Evolutionary conservation across 2,329 filamentous ascomycete species (phyloP), one percentile per base, ranked within the genome.

Genomic region (Fusarium fujikuroi): DNA sequence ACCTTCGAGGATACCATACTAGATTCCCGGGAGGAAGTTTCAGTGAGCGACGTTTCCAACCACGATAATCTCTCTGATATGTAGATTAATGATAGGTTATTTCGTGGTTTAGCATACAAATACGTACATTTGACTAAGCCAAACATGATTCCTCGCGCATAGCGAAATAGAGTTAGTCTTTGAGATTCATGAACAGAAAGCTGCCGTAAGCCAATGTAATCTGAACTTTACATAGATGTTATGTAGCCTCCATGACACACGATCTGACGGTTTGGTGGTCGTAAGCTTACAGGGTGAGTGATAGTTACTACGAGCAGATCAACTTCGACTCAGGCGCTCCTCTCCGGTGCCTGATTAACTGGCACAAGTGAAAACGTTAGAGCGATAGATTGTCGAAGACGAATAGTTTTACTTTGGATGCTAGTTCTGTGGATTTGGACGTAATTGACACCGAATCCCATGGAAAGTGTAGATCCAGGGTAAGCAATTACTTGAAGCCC

Each of bases 181-280:
- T 15, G 10, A 16, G 7, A 7, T 3, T 18, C 3, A 10, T n/a
- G 15, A 49, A 32, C 2, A 2, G 10, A 32, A 32, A 16, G 4
- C 2, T 11, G 16, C n/a, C 9, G 3, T 8, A 18, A n/a, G 5
- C 0, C 7, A 12, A 18, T 4, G 9, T 6, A 4, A 9, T 12
- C 4, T 7, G 10, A 32, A 11, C 21, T n/a, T n/a, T n/a, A n/a
- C n/a, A n/a, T n/a, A n/a, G n/a, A n/a, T n/a, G n/a, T n/a, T n/a
- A n/a, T n/a, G n/a, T n/a, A n/a, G 28, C 21, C 46, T n/a, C 15
- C n/a, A 3, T 2, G 9, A n/a, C 6, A 9, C 2, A 18, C 4
- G 19, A 2, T 15, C 10, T 5, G 15, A 9, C 1, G 4, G 3
- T 6, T 4, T 16, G 6, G 1, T 10, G 10, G 19, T 5, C 2